Evolutionary conservation across 2,329 filamentous ascomycete genomes (phyloP), one percentile per base, ranked within the genome.

Genomic region (Colletotrichum spaethianum): DNA sequence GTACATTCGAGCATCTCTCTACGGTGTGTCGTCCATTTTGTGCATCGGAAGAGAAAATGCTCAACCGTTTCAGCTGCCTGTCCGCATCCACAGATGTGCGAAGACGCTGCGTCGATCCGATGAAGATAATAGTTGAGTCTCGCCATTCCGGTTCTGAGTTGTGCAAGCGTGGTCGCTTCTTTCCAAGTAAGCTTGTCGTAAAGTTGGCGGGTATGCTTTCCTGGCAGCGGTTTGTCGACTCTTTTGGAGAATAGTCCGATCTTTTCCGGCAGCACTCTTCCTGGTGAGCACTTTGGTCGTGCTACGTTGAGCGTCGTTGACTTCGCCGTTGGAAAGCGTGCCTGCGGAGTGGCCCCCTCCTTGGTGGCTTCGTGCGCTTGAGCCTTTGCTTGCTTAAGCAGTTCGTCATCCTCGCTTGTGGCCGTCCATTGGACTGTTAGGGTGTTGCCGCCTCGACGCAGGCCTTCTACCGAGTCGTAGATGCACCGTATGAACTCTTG

Each of bases 31-130:
- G 75, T 78, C 79, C 73, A 80, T 66, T 76, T 76, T 66, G 33
- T 74, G 67, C 69, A 79, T 74, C 73, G 73, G 18, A 55, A 36
- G 18, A 55, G 52, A 4, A 36, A 55, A n/a, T 55, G 16, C 28
- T 55, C 28, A 1, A 76, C 75, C 42, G 73, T 79, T 67, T 78
- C 76, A 77, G 67, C 77, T 26, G 64, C 71, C 53, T 70, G 64
- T 38, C 68, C 71, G 52, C 68, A 73, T 14, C 59, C 63, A 53
- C 65, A 75, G 57, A 59, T 53, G 44, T 59, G 44, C 48, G 40
- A 62, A 26, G 59, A 36, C 57, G 44, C 40, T 48, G 48, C 73
- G 36, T 56, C 62, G 38, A 74, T 74, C 33, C 63, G 62, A 52
- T 62, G 57, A 12, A 75, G 68, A 57, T 52, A 76, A 9, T 53